Percentiles rank a stretch among this genome's conserved stretches.
Evolutionary conservation across 495 filamentous ascomycete genomes (phyloP).

Genomic region (Lasiosphaeria miniovina): DNA sequence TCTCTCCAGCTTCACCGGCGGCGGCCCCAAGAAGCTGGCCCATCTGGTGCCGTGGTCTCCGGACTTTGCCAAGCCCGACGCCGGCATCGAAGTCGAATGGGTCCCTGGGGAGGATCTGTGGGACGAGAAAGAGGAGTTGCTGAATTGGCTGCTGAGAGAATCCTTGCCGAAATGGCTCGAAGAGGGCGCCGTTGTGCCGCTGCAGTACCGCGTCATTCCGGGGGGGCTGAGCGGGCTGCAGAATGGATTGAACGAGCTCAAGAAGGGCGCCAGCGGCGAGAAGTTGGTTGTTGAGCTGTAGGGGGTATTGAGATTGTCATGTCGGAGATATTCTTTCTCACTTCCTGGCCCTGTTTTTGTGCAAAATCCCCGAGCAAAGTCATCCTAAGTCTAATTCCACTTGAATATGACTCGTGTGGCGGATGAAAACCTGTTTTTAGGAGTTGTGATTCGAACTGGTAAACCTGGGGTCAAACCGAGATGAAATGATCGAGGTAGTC

Average conservation of each 20-base stretch:
- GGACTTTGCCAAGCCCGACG: not conserved
- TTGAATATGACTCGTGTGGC: no score
- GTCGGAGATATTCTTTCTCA: no score
- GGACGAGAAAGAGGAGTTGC: not conserved
- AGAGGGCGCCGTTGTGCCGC: not conserved
- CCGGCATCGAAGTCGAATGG: not conserved
- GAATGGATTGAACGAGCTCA: conserved; percentile 27
- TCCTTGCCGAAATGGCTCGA: not conserved
- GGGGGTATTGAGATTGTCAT: no score
- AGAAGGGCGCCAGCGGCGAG: conserved; percentile 31
- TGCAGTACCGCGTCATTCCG: conserved; percentile 20
- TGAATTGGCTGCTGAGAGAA: not conserved
- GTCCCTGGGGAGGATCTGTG: not conserved
- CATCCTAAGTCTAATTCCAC: no score
- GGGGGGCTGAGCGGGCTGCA: conserved; percentile 27
- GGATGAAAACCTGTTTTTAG: no score
- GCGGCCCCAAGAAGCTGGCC: not conserved
- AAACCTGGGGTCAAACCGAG: no score
- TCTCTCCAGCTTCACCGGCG: conserved; percentile 4
- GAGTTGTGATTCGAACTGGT: no score
- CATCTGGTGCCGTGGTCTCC: not conserved
- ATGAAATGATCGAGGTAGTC: no score
- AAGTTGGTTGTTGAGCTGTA: conserved; percentile 34
- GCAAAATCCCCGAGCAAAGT: no score
- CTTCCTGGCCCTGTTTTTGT: no score